Evolutionary conservation across 306 rosid species (phyloP).

Genomic region (Vicia faba): DNA sequence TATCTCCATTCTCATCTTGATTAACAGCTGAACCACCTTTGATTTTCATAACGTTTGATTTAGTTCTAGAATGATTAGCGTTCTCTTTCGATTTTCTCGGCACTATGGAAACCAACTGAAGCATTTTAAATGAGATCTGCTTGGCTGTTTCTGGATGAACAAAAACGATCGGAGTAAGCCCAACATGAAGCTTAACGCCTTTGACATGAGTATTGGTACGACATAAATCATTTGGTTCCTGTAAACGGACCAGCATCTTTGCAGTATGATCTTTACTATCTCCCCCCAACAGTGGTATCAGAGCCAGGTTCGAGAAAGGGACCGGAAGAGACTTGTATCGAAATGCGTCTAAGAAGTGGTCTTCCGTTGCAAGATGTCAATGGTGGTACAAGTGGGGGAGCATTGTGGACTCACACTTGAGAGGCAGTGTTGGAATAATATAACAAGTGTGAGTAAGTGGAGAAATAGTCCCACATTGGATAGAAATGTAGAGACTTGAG

Average conservation of each 20-base stretch:
- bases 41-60: constrained; percentile 48
- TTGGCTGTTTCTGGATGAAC: constrained; percentile 89
- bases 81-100: constrained; percentile 61
- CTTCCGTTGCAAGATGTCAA: no score
- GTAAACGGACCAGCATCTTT: constrained; percentile 75
- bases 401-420: no score
- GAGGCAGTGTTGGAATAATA: no score
- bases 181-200: constrained; percentile 65
- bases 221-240: constrained; percentile 63
- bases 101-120: constrained; percentile 66
- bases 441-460: no score
- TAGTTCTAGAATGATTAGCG: constrained; percentile 44
- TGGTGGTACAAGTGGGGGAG: no score
- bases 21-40: constrained; percentile 51
- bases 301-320: no score
- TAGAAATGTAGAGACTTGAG: no score
- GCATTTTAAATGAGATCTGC: constrained; percentile 55
- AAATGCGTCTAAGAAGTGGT: no score
- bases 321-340: no score
- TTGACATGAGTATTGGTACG: constrained; percentile 44
- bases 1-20: constrained; percentile 49
- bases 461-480: no score
- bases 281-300: no score
- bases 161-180: constrained; percentile 79
- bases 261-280: constrained; percentile 43